Evolutionary conservation across 495 filamentous ascomycete species (phyloP), one percentile per base, ranked within the genome.

Genomic region (Cairneyella variabilis): DNA sequence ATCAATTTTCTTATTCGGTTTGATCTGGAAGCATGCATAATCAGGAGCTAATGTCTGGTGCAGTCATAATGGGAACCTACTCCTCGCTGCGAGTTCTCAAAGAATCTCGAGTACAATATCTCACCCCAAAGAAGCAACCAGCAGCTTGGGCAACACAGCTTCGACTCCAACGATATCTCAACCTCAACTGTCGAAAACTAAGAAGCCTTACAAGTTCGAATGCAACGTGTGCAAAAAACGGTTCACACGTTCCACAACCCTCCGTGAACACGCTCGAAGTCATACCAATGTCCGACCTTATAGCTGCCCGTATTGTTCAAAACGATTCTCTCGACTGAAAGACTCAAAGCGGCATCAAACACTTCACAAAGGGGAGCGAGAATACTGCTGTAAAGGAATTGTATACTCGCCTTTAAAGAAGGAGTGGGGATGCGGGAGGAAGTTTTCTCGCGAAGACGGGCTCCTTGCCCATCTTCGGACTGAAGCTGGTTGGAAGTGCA

Each of bases 221-320:
- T 48, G 46, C 30, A 3, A 48, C 6, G 20, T 1, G 0, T 48
- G 46, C n/a, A 7, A 11, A 10, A 48, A 48, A 9, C 34, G 28
- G 6, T 48, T 18, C n/a, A 48, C 46, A 36, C 26, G 46, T 18
- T 34, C 30, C 8, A 48, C 46, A 18, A 48, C 46, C 6, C 46
- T 48, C 9, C 46, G 28, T 8, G 46, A 48, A 30, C 46, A 48
- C 20, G 16, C 9, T 12, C 25, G 46, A 20, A 34, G 16, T 1
- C 46, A 48, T 21, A 36, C 10, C 27, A 37, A 48, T 30, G 46
- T 36, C 20, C 26, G 46, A 36, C 46, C 10, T 18, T 48, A 14
- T n/a, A 25, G 16, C 12, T 48, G 46, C 18, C 12, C 10, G 20
- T 7, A 9, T 32, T 48, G 46, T 7, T 14, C 30, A 17, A 48